A percentile compares a stretch with the other conserved stretches of the same genome.
Evolutionary conservation across 805 yeast species (phyloP).

Genomic region (Isabelozyma rhagii): DNA sequence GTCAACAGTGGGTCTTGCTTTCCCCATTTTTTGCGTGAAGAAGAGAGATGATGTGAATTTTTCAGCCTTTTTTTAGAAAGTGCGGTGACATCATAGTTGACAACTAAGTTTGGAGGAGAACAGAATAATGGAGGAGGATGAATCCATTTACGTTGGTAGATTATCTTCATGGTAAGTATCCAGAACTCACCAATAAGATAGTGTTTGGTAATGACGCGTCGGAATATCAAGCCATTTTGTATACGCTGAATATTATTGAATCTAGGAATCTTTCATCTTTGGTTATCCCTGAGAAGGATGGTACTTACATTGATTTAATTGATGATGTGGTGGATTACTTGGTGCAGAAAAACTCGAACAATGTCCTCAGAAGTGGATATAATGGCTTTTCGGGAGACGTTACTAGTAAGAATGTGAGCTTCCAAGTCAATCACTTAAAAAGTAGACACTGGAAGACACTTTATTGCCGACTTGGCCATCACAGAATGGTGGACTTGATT

Average conservation of each 20-base stretch:
- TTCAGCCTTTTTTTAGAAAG: conserved; percentile 1
- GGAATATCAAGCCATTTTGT: neutral
- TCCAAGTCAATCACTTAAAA: conserved; percentile 40
- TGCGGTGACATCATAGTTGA: neutral
- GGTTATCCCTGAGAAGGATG: neutral
- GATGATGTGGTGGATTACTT: conserved; percentile 39
- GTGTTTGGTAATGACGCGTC: neutral
- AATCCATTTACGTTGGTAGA: neutral
- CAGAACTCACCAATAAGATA: neutral
- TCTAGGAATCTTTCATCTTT: neutral
- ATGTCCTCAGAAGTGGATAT: conserved; percentile 45
- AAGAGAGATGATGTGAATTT: neutral
- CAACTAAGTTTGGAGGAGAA: neutral
- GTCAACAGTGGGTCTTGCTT: conserved; percentile 35
- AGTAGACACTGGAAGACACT: conserved; percentile 42
- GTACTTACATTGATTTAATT: conserved; percentile 28
- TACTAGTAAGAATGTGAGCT: conserved; percentile 20
- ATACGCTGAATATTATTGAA: neutral
- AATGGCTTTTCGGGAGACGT: conserved; percentile 28
- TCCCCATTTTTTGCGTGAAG: neutral
- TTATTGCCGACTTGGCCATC: conserved; percentile 36
- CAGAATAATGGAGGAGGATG: neutral
- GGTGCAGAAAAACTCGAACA: conserved; percentile 21
- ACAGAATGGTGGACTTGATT: conserved; percentile 37
- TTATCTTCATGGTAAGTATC: neutral